Evolutionary conservation across 1,284 basidiomycete species (phyloP).

Genomic region (Psilocybe mexicana): DNA sequence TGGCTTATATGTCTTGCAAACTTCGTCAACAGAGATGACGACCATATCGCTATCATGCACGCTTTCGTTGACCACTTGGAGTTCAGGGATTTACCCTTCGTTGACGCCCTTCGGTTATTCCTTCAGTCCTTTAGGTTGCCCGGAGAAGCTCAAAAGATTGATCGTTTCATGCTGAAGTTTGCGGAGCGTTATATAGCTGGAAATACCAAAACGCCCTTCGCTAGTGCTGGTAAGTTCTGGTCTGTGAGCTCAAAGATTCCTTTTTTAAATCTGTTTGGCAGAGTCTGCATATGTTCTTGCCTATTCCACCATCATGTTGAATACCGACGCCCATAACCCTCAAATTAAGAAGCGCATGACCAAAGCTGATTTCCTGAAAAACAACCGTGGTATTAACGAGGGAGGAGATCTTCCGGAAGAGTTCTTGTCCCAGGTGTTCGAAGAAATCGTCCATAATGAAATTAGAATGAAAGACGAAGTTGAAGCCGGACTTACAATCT

Average conservation of each 20-base stretch:
- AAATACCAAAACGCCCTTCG: slow-evolving; percentile 81
- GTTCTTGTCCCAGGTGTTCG: slow-evolving; percentile 74
- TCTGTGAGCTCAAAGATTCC: neutral
- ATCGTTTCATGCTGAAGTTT: slow-evolving; percentile 98
- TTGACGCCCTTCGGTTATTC: slow-evolving; percentile 86
- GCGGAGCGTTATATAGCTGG: slow-evolving; percentile 92
- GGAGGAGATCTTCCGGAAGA: slow-evolving; percentile 86
- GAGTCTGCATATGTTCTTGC: slow-evolving; percentile 93
- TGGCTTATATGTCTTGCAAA: slow-evolving; percentile 4
- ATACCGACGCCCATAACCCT: slow-evolving; percentile 94
- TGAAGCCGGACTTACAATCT: slow-evolving; percentile 54
- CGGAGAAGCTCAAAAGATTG: slow-evolving; percentile 96
- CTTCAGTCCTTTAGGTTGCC: slow-evolving; percentile 94
- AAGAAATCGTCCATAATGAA: slow-evolving; percentile 89
- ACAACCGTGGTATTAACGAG: slow-evolving; percentile 95
- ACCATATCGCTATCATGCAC: slow-evolving; percentile 92
- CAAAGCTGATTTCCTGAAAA: slow-evolving; percentile 85
- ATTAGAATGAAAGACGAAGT: slow-evolving; percentile 98
- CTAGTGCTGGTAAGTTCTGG: slow-evolving; percentile 67
- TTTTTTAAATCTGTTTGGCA: slow-evolving; percentile 29
- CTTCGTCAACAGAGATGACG: slow-evolving; percentile 57
- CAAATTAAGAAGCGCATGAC: slow-evolving; percentile 94
- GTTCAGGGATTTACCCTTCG: slow-evolving; percentile 79
- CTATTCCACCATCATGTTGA: slow-evolving; percentile 92
- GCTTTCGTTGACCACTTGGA: slow-evolving; percentile 92